Evolutionary conservation across 2,329 filamentous ascomycete genomes (phyloP), one percentile per base, ranked within the genome.

Genomic region (Botrytis pseudocinerea): DNA sequence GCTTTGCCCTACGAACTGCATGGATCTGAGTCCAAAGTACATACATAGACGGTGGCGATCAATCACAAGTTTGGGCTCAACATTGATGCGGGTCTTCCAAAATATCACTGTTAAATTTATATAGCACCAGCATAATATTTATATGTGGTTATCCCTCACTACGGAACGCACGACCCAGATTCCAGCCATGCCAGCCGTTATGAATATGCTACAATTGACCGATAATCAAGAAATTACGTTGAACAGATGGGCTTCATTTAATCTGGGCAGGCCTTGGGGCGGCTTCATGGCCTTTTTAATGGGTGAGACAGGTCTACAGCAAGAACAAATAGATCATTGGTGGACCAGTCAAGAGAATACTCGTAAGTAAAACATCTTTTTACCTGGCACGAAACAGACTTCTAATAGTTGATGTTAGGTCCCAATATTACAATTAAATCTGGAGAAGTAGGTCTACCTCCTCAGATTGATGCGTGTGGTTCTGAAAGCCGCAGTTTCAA

Each of bases 281-380:
- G 66, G 60, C 7, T 69, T 51, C 35, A 73, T 75, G 51, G 70
- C 44, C 1, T 76, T 76, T 62, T 69, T 77, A 6, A 44, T 61
- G 22, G 66, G 32, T 10, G 72, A 75, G 59, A 75, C 73, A 51
- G 75, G 76, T 35, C 72, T 77, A 25, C 70, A 73, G 57, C 70
- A 71, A 25, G 74, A 74, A 22, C 74, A 76, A 46, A 76, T 77
- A 63, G 73, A 76, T 42, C 38, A 40, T 16, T 77, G 76, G 76
- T 77, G 73, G 63, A 62, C 66, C 8, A 73, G 68, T 60, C n/a
- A 46, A 28, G 69, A 66, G 44, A 40, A 51, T 14, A 59, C 63
- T 38, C 20, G 74, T 74, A 48, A 71, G 72, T 63, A 18, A 46
- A 35, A 60, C 12, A 18, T 18, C 25, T 35, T 22, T 22, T 1